Evolutionary conservation across 1,284 basidiomycete genomes (phyloP).

Genomic region (Malassezia equina): DNA sequence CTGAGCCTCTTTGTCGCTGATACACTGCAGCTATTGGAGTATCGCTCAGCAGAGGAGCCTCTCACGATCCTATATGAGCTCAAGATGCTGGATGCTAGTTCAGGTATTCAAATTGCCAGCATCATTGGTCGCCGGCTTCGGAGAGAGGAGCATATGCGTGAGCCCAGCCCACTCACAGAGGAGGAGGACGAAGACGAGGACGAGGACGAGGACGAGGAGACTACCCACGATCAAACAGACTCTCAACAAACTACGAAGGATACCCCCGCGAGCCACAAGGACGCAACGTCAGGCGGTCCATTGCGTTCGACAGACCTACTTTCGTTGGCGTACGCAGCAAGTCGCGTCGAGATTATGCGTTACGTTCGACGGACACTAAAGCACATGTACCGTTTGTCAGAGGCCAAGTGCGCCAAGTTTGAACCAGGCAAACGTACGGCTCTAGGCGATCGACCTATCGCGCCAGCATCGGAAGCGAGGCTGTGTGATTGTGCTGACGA

Average conservation of each 20-base stretch:
- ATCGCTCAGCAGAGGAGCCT: slow-evolving; percentile 86
- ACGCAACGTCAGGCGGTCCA: background rate
- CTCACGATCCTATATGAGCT: slow-evolving; percentile 72
- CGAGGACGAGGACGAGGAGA: no score
- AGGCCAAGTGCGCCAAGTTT: slow-evolving; percentile 30
- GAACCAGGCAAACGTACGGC: slow-evolving; percentile 15
- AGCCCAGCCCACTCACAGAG: slow-evolving; percentile 16
- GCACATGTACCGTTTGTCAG: slow-evolving; percentile 30
- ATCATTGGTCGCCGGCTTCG: slow-evolving; percentile 21
- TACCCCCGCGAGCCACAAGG: background rate
- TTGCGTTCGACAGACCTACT: slow-evolving; percentile 10
- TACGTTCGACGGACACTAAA: slow-evolving; percentile 37
- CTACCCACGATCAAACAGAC: no score
- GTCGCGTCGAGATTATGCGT: slow-evolving; percentile 24
- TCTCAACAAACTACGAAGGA: background rate
- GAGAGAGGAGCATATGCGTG: slow-evolving; percentile 16
- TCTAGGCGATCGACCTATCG: background rate
- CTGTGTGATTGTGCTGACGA: background rate
- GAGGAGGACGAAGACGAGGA: slow-evolving; percentile 16
- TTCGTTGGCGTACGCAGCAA: slow-evolving; percentile 21
- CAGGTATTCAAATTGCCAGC: slow-evolving; percentile 62
- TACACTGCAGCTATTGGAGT: slow-evolving; percentile 80
- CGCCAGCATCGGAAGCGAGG: background rate
- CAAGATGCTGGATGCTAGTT: slow-evolving; percentile 68
- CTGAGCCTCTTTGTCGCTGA: slow-evolving; percentile 86